Conservation (phyloP, 768 basidiomycete species). For the Kwoniella botswanensis region DNA sequence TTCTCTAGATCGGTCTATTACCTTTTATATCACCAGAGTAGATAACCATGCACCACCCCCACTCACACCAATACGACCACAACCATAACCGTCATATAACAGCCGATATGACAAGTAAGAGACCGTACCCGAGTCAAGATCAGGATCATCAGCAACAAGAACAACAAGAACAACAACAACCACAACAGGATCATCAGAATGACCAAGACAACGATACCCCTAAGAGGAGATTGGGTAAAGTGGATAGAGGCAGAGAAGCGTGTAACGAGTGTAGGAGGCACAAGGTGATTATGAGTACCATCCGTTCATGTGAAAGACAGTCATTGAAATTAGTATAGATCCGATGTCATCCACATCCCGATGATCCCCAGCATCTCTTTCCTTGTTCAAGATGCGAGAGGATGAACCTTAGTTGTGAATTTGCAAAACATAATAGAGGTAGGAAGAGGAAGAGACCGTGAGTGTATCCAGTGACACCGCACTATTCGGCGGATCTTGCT, state of each 20-base stretch:
- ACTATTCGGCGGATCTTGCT: neutral
- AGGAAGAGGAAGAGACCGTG: slow-evolving; percentile 36
- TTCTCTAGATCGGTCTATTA: neutral
- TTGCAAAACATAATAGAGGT: slow-evolving; percentile 39
- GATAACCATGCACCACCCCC: slow-evolving; percentile 2
- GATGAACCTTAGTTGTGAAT: slow-evolving; percentile 34
- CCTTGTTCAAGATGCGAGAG: slow-evolving; percentile 38
- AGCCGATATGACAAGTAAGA: neutral
- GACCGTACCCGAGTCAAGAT: neutral
- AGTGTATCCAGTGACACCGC: neutral
- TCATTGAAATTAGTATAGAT: slow-evolving; percentile 1
- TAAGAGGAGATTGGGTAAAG: slow-evolving; percentile 22
- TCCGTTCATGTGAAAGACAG: neutral
- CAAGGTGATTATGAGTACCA: slow-evolving; percentile 21
- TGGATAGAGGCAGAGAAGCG: slow-evolving; percentile 31
- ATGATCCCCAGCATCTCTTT: slow-evolving; percentile 30
- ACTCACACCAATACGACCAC: too few species aligned
- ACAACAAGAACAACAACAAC: neutral
- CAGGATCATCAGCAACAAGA: neutral
- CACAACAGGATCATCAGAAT: neutral
- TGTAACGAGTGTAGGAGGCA: slow-evolving; percentile 41
- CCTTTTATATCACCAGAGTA: neutral
- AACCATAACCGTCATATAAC: neutral
- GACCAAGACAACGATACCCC: slow-evolving; percentile 9
- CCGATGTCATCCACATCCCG: slow-evolving; percentile 32